phyloP scores from a whole-genome alignment of 371 early-diverging fungal genomes.

The Haplosporangium sp. region DNA sequence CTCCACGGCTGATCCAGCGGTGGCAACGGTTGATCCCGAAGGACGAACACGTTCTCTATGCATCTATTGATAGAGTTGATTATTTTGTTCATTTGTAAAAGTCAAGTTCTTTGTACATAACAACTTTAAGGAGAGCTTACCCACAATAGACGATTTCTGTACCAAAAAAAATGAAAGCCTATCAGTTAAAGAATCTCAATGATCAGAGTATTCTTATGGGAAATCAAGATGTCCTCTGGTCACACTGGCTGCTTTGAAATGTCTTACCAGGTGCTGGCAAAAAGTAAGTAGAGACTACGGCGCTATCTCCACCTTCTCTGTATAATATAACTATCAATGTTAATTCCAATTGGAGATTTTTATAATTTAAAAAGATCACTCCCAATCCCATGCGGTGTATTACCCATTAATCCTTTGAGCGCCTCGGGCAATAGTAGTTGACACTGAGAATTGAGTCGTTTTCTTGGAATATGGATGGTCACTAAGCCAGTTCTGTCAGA shows the following conservation, averaged over 20 bases:
- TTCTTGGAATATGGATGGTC: conserved; percentile 68
- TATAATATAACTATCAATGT: not conserved
- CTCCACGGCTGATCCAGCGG: conserved; percentile 60
- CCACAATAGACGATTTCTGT: conserved; percentile 68
- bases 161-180: conserved; percentile 73
- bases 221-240: not conserved
- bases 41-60: conserved; percentile 56
- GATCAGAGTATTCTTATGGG: not conserved
- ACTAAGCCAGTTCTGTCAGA: conserved; percentile 69
- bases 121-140: conserved; percentile 26
- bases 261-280: conserved; percentile 70
- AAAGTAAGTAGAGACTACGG: conserved; percentile 67
- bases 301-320: conserved; percentile 63
- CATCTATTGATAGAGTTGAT: conserved; percentile 20
- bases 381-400: not conserved
- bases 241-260: not conserved
- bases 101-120: not conserved
- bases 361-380: not conserved
- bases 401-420: conserved; percentile 58
- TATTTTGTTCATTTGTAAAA: not conserved
- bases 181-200: not conserved
- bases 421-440: conserved; percentile 64
- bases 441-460: conserved; percentile 71
- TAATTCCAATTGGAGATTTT: not conserved
- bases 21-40: conserved; percentile 55